These are phyloP conservation scores for Sideroxylon spinosum DNA, from an alignment of 179 eudicot genomes.

Conservation along the genomic window DNA sequence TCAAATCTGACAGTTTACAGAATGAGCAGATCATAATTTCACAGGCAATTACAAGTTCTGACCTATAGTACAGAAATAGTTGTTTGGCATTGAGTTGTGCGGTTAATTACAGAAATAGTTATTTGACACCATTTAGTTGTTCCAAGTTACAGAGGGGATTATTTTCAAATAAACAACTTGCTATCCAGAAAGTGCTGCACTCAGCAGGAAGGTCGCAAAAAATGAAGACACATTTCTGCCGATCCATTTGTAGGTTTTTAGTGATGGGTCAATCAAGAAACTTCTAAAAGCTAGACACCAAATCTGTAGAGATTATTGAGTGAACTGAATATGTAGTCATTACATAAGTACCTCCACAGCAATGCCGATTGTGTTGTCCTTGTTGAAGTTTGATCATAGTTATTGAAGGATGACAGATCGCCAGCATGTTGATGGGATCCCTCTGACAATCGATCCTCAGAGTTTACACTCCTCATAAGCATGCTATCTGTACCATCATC, in stretches of 20 bases:
- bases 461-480: conserved; percentile 53
- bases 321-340: conserved; percentile 1
- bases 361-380: conserved; percentile 78
- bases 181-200: no score
- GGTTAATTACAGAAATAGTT: no score
- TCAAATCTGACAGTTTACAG: no score
- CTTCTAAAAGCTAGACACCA: not conserved
- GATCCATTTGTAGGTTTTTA: not conserved
- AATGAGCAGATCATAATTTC: no score
- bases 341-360: conserved; percentile 73
- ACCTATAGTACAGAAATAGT: no score
- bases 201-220: not conserved
- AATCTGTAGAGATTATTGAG: not conserved
- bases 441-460: conserved; percentile 43
- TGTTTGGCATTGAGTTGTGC: no score
- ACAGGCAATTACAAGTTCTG: no score
- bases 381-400: conserved; percentile 39
- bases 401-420: conserved; percentile 33
- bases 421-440: conserved; percentile 41
- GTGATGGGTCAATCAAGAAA: not conserved
- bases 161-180: no score
- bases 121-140: no score
- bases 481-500: conserved; percentile 74
- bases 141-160: no score
- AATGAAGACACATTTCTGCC: not conserved